Conservation (phyloP, 2,329 filamentous ascomycete genomes). For the Fusarium proliferatum region DNA sequence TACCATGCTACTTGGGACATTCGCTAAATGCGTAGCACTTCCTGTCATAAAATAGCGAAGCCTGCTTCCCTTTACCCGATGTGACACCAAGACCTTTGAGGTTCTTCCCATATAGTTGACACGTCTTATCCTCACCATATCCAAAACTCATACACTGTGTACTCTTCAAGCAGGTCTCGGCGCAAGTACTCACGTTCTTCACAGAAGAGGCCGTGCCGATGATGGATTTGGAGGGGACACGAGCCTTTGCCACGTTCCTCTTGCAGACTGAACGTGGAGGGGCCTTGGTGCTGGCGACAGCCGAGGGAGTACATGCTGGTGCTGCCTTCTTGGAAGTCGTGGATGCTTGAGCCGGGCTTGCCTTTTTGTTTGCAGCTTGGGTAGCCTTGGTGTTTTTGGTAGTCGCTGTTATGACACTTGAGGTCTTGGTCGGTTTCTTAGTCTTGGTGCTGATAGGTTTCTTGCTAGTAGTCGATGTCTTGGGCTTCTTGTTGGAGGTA, state of each 20-base stretch:
- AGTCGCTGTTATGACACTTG: not conserved
- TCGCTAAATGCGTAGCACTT: not conserved
- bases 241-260: not conserved
- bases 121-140: not conserved
- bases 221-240: not conserved
- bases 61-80: not conserved
- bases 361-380: rapidly evolving
- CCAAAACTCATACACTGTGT: slow-evolving; percentile 6
- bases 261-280: not conserved
- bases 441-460: not conserved
- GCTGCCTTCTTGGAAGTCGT: not conserved
- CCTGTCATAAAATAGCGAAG: not conserved
- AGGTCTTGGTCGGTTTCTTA: not conserved
- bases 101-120: not conserved
- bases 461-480: not conserved
- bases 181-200: not conserved
- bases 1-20: not conserved
- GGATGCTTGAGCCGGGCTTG: not conserved
- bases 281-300: not conserved
- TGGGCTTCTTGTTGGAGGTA: not conserved
- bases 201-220: not conserved
- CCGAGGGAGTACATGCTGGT: not conserved
- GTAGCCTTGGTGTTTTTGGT: not conserved
- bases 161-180: not conserved
- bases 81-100: not conserved